Conservation (phyloP, 1,284 basidiomycete genomes). For the Sporisorium iseilematis-ciliati region DNA sequence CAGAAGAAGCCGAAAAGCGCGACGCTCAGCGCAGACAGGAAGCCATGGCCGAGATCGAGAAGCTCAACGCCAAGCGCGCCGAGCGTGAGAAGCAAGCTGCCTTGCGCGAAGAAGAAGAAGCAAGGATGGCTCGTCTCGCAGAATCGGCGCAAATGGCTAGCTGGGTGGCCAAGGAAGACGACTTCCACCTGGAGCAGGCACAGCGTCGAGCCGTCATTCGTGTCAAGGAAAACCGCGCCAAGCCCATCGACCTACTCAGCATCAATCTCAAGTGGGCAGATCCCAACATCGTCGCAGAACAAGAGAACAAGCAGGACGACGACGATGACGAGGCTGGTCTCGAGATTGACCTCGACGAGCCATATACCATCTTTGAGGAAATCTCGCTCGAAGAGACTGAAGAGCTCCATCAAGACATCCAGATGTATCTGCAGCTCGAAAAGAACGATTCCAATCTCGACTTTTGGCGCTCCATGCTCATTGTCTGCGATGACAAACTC, state of each 20-base stretch:
- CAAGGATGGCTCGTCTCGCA: constrained; percentile 85
- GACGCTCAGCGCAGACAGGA: constrained; percentile 87
- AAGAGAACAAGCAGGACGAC: constrained; percentile 80
- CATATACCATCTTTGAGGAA: constrained; percentile 96
- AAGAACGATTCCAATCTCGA: constrained; percentile 86
- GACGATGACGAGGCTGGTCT: constrained; percentile 87
- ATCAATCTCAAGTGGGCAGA: constrained; percentile 67
- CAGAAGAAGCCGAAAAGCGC: constrained; percentile 82
- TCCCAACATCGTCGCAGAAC: constrained; percentile 88
- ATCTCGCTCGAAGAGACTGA: constrained; percentile 87
- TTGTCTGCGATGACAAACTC: constrained; percentile 92
- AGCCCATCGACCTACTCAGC: constrained; percentile 67
- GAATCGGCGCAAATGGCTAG: constrained; percentile 97
- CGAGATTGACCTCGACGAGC: constrained; percentile 98
- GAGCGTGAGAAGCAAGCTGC: constrained; percentile 90
- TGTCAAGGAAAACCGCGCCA: constrained; percentile 90
- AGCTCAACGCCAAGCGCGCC: constrained; percentile 87
- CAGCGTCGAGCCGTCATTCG: constrained; percentile 89
- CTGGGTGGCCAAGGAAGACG: constrained; percentile 96
- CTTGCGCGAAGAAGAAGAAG: constrained; percentile 90
- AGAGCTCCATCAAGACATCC: constrained; percentile 93
- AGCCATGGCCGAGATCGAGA: constrained; percentile 87
- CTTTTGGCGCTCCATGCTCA: constrained; percentile 99
- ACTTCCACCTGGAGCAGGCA: constrained; percentile 96
- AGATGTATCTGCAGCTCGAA: constrained; percentile 89